phyloP scores from a whole-genome alignment of 768 basidiomycete genomes.

The Grammothele lineata region DNA sequence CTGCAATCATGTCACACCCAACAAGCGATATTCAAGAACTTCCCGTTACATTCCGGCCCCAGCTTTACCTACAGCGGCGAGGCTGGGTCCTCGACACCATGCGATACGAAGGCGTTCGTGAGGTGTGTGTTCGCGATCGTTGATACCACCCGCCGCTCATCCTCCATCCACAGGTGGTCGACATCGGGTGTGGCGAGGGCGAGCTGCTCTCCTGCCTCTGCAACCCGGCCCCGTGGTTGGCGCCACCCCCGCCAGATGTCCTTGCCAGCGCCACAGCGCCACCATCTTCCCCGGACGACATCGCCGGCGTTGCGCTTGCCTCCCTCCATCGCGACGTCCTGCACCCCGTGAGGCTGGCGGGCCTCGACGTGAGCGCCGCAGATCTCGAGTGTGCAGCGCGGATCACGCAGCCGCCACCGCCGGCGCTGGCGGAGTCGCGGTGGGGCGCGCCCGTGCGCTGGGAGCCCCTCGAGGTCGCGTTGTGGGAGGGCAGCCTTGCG shows the following conservation, averaged over 20 bases:
- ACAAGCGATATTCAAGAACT: too few species aligned
- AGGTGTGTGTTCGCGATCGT: conserved; percentile 6
- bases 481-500: conserved; percentile 78
- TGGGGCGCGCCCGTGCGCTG: conserved; percentile 42
- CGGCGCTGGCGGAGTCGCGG: not conserved
- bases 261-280: not conserved
- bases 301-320: not conserved
- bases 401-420: conserved; percentile 39
- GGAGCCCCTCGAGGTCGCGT: conserved; percentile 58
- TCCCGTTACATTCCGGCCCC: conserved; percentile 24
- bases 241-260: conserved; percentile 26
- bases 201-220: conserved; percentile 63
- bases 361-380: conserved; percentile 57
- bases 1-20: too few species aligned
- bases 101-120: conserved; percentile 20
- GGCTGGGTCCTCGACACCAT: conserved; percentile 27
- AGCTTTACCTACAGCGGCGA: conserved; percentile 24
- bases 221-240: conserved; percentile 71
- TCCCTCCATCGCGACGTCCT: conserved; percentile 8
- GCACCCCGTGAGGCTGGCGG: conserved; percentile 37
- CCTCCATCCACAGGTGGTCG: conserved; percentile 51
- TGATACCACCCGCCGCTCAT: not conserved
- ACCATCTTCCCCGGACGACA: conserved; percentile 1
- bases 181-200: conserved; percentile 85
- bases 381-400: conserved; percentile 55